phyloP scores from a whole-genome alignment of 352 stramenopile species.

The Phytophthora melonis region DNA sequence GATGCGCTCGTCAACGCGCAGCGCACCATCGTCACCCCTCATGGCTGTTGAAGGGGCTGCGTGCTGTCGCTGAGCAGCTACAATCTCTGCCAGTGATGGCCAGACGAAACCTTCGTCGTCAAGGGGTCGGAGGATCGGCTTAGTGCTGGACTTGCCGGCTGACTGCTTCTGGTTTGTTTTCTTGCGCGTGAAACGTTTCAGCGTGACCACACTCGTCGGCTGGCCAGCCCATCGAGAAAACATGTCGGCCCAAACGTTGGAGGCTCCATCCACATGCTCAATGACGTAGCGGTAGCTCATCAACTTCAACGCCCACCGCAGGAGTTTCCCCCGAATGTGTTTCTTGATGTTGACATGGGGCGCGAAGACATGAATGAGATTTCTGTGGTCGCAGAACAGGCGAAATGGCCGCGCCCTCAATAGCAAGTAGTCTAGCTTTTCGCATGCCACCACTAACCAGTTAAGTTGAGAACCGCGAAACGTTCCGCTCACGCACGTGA shows the following conservation, averaged over 20 bases:
- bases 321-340: slow-evolving; percentile 12
- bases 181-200: no score
- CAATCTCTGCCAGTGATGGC: no score
- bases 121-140: no score
- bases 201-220: no score
- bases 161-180: no score
- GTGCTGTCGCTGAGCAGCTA: no score
- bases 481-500: neutral
- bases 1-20: no score
- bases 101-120: no score
- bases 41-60: no score
- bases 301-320: slow-evolving; percentile 11
- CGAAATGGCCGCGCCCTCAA: slow-evolving; percentile 1
- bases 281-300: slow-evolving; percentile 27
- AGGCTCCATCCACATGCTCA: slow-evolving; percentile 4
- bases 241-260: slow-evolving; percentile 33
- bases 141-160: no score
- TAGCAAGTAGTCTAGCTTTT: slow-evolving; percentile 12
- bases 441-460: slow-evolving; percentile 4
- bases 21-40: no score
- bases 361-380: slow-evolving; percentile 14
- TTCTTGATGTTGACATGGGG: slow-evolving; percentile 9
- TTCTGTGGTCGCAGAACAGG: slow-evolving; percentile 10
- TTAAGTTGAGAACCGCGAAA: neutral
- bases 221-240: slow-evolving; percentile 19